Conservation (phyloP, 139 green algal genomes). For the Astrephomene gubernaculifera region DNA sequence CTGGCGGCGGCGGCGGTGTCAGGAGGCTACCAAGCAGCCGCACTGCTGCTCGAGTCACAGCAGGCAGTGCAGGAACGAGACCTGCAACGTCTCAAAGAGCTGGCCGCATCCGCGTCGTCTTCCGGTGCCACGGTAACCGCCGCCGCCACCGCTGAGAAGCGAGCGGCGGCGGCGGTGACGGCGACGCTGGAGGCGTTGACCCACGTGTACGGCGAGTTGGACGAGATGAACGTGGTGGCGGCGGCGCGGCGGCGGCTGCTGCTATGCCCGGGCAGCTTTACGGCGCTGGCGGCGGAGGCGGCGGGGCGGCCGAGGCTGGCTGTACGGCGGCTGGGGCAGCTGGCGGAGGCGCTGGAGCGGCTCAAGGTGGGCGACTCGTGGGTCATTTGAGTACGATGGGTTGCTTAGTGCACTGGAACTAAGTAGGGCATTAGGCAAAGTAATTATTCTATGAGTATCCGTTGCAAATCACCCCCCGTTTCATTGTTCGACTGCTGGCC, state of each 20-base stretch:
- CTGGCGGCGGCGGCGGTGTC: constrained; percentile 12
- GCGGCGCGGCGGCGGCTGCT: constrained; percentile 27
- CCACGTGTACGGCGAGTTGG: constrained; percentile 20
- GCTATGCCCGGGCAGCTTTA: constrained; percentile 10
- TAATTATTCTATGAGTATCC: no score
- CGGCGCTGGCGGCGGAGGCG: constrained; percentile 23
- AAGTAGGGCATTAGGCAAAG: no score
- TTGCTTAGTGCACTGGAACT: neutral
- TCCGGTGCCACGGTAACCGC: neutral
- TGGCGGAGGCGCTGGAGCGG: constrained; percentile 6
- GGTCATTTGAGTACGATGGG: neutral
- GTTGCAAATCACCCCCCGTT: no score
- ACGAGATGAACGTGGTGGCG: constrained; percentile 17
- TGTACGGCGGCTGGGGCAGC: constrained; percentile 29
- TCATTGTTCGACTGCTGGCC: neutral
- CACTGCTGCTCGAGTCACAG: constrained; percentile 26
- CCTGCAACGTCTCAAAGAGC: neutral
- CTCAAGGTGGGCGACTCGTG: neutral
- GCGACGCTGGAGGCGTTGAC: constrained; percentile 33
- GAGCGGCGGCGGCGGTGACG: neutral
- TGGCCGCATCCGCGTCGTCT: neutral
- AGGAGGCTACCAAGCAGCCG: neutral
- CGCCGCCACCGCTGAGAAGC: neutral
- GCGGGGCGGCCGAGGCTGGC: constrained; percentile 34
- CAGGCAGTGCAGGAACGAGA: neutral